Conservation (phyloP, 2,329 filamentous ascomycete species). For the Pseudocercospora fijiensis region DNA sequence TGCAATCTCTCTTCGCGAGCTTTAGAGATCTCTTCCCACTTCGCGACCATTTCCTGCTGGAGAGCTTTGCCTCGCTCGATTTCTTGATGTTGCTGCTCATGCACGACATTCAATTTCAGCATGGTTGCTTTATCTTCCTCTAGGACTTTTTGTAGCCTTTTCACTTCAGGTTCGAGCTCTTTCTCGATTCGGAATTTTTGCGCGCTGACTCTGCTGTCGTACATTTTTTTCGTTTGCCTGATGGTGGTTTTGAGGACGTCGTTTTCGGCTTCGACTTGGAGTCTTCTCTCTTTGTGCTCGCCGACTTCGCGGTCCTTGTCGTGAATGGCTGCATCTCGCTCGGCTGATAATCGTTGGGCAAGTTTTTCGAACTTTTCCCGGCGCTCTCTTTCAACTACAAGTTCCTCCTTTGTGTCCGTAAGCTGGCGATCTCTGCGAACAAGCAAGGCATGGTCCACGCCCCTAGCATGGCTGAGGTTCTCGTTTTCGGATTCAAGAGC, state of each 20-base stretch:
- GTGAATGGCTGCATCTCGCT: constrained; percentile 61
- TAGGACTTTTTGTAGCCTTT: constrained; percentile 53
- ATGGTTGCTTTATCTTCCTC: constrained; percentile 64
- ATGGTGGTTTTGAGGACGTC: constrained; percentile 69
- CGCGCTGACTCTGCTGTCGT: constrained; percentile 50
- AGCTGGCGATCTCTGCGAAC: constrained; percentile 73
- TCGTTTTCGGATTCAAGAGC: constrained; percentile 68
- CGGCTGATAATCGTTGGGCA: constrained; percentile 61
- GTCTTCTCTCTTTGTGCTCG: constrained; percentile 48
- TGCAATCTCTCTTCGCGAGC: constrained; percentile 33
- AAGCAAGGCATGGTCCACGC: constrained; percentile 68
- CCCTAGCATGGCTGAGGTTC: constrained; percentile 65
- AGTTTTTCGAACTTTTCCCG: constrained; percentile 59
- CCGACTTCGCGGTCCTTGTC: constrained; percentile 65
- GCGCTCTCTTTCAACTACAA: constrained; percentile 65
- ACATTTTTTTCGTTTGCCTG: constrained; percentile 65
- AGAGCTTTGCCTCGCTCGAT: constrained; percentile 60
- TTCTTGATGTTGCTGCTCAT: constrained; percentile 71
- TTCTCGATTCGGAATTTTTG: constrained; percentile 32
- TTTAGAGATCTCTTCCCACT: constrained; percentile 63
- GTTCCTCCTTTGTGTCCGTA: constrained; percentile 62
- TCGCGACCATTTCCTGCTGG: constrained; percentile 60
- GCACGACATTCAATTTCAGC: constrained; percentile 64
- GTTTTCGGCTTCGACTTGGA: constrained; percentile 60
- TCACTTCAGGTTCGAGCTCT: constrained; percentile 49